Percentiles rank a stretch among this genome's conserved stretches.
Evolutionary conservation across 257 asterid species (phyloP).

Genomic region (Plantago elongata): DNA sequence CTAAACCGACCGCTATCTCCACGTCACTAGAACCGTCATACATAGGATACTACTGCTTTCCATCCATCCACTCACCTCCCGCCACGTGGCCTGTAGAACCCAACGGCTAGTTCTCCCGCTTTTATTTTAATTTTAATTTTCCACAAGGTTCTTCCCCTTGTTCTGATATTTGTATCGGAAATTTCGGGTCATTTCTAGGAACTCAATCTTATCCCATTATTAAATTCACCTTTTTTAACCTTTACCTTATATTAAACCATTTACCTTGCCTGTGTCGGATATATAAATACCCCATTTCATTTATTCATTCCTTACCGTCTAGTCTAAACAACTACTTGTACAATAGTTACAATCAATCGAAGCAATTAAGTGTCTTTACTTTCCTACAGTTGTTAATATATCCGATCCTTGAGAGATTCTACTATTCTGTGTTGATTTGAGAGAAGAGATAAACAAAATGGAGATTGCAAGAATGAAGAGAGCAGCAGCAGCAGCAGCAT

Average conservation of each 20-base stretch:
- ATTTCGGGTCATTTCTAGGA: slow-evolving; percentile 3
- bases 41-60: neutral
- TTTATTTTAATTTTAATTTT: neutral
- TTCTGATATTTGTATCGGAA: neutral
- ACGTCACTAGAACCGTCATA: neutral
- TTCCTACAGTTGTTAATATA: neutral
- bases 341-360: no score
- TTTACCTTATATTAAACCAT: no score
- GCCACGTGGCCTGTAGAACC: neutral
- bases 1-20: neutral
- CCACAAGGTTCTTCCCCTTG: neutral
- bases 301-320: no score
- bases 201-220: neutral
- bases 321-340: no score
- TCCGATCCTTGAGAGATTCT: slow-evolving; percentile 6
- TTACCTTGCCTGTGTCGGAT: no score
- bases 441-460: slow-evolving; percentile 15
- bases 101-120: slow-evolving; percentile 14
- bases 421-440: neutral
- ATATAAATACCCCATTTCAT: no score
- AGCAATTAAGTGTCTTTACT: no score
- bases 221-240: slow-evolving; percentile 12
- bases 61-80: neutral
- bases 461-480: slow-evolving; percentile 14
- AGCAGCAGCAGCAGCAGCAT: no score